Base-by-base conservation (phyloP, 1,284 basidiomycete genomes). In the Singerocomus inundabilis region DNA sequence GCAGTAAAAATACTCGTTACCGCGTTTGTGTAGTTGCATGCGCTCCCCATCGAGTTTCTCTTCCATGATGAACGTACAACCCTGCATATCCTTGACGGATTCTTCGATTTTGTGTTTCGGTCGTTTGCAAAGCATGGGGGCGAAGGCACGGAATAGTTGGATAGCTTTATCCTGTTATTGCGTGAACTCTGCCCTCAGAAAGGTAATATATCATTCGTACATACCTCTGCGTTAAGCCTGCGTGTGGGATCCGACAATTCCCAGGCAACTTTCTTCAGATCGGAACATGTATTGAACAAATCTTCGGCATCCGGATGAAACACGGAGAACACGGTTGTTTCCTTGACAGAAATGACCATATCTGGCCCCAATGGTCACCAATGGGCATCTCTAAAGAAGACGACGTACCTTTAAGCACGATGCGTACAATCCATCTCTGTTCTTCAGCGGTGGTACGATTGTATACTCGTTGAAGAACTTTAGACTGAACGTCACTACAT, bases 1-100 rank as follows among this genome's bases (percentile, higher is more conserved):
- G 62, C 86, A 94, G 63, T 95, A 98, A 59, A 88, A 91, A 65
- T 90, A 98, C 63, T 91, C 84, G 52, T 89, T 86, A 2, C 88
- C 91, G 43, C 85, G 77, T 69, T 91, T 96, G 63, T 98, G 95
- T 44, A 98, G 61, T 65, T 98, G 95, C 69, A 98, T 93, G 26
- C 95, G 76, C 67, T 98, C 94, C 2, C 94, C 94, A 62, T 98
- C 94, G 1, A 97, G 78, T 67, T 98, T 98, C 72, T 98, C 95
- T 65, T 98, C 94, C 40, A 98, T 89, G 55, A 93, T 74, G 65
- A 97, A 97, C 44, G 78, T 70, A 12, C 72, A 58, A 35, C 81
- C 82, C 21, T 80, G 80, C 81, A 97, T 93, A 45, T 88, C 80
- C 58, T 88, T 90, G 42, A 95, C 84, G 0, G 92, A 84, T 15